Evolutionary conservation across 2,329 filamentous ascomycete genomes (phyloP), one percentile per base, ranked within the genome.

Genomic region (Madurella mycetomatis): DNA sequence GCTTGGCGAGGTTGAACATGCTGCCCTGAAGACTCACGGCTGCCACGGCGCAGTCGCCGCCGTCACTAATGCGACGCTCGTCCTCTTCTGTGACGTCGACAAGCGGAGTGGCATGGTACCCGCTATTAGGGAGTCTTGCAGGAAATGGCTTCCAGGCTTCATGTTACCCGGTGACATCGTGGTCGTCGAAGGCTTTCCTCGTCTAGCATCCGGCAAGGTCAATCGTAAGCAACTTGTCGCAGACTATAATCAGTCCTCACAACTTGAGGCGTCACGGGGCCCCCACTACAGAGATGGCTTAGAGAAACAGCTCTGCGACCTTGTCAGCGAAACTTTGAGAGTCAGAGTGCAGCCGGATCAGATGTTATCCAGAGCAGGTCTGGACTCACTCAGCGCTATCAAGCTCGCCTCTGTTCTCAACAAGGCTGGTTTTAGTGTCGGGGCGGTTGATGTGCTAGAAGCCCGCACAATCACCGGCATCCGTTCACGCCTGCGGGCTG

Each of bases 91-190:
- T 59, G 80, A 85, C 5, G 72, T 80, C 1, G 78, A 82, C 37
- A 30, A 48, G 1, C 18, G 15, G 0, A 40, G 30, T 4, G 49
- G 54, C 1, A 62, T 74, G 54, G 72, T 70, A 16, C 69, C 67
- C 34, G 67, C 68, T 30, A 73, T 95, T 11, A 64, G 81, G 32
- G 66, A 76, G 15, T 79, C 76, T 4, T 95, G 90, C 69, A 78
- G 76, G 48, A 76, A 78, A 48, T 95, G 90, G 89, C 76, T 96
- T 1, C 90, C 91, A 0, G 76, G 77, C 4, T 94, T 86, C 66
- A 96, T 96, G 92, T 72, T 95, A 1, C 92, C 92, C 0, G 79
- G 81, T 4, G 87, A 95, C 57, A 73, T 95, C 19, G 69, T 90
- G 0, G 64, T 87, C 1, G 71, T 87, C 58, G 61, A 76, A 0